Base-by-base conservation (phyloP, 176 grass and related monocot genomes). In the Ampelocalamus luodianensis region DNA sequence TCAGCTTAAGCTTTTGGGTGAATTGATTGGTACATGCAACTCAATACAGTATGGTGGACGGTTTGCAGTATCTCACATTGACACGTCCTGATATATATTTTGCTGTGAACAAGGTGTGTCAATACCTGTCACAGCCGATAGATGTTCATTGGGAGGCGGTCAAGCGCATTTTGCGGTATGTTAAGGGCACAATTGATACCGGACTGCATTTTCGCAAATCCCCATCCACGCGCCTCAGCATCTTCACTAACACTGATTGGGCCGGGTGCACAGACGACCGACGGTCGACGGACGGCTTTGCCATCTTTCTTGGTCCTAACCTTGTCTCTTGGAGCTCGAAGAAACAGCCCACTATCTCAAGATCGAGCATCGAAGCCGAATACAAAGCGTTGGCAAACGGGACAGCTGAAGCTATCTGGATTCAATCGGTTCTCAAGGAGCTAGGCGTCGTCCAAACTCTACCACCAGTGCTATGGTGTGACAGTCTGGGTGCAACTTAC, bases 371-470 rank as follows among this genome's bases (percentile, higher is more conserved):
- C 0, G 36, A 68, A 38, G 65, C 37, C 8, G 23, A 68, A 20
- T 42, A 68, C 1, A 39, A 68, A 5, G 67, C 10, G 0, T 9
- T 69, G 8, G 67, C 17, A 17, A 70, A 70, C 0, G 39, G 20
- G 0, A 34, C 18, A n/a, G 10, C 37, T 2, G 8, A 40, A 8
- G 3, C 34, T 14, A 20, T 17, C 16, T 40, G 65, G 65, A 18
- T 68, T 39, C 20, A 43, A 22, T 43, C 36, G 1, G 4, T 70
- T 5, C 38, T 44, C 0, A 11, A 42, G 1, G 67, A 70, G 8
- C 18, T 70, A 0, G 18, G 20, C 4, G 38, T 70, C 0, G 10
- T 0, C 0, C 67, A 40, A 0, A 12, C 3, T 6, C 18, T 1
- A 8, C 10, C 8, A 0, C 17, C 38, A 22, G 10, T 70, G 0